phyloP scores from a whole-genome alignment of 306 rosid genomes.

The Cucumis melo region DNA sequence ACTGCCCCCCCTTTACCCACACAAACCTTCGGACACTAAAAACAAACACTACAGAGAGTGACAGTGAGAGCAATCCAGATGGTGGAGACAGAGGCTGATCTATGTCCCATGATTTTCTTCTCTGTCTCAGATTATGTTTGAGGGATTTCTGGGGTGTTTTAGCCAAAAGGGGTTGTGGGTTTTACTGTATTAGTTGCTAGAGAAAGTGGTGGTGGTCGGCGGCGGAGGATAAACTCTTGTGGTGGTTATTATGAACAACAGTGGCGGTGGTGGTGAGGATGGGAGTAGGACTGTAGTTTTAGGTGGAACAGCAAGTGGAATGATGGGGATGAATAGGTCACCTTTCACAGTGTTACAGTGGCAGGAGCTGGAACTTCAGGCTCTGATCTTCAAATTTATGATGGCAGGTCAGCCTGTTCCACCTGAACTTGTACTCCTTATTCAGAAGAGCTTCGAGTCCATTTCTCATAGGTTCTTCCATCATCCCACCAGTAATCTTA shows the following conservation, averaged over 20 bases:
- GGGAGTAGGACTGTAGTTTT: constrained; percentile 4
- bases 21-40: constrained; percentile 14
- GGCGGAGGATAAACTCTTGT: background rate
- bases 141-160: constrained; percentile 2
- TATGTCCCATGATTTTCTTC: constrained; percentile 12
- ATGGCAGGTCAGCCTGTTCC: constrained; percentile 74
- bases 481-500: constrained; percentile 51
- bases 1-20: constrained; percentile 23
- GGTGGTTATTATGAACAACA: constrained; percentile 7
- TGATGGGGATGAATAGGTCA: constrained; percentile 37
- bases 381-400: constrained; percentile 75
- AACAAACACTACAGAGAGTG: constrained; percentile 12
- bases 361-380: constrained; percentile 88
- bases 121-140: constrained; percentile 18
- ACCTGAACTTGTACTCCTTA: constrained; percentile 69
- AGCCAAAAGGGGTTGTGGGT: background rate
- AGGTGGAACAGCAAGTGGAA: constrained; percentile 11
- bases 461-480: constrained; percentile 50
- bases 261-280: constrained; percentile 13
- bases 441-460: constrained; percentile 59
- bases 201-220: background rate
- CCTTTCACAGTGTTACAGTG: constrained; percentile 81
- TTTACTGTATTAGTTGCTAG: background rate
- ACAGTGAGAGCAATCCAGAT: constrained; percentile 16
- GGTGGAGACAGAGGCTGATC: constrained; percentile 17